These are phyloP conservation scores for Sherardia arvensis DNA, from an alignment of 257 asterid genomes.

Conservation along the genomic window DNA sequence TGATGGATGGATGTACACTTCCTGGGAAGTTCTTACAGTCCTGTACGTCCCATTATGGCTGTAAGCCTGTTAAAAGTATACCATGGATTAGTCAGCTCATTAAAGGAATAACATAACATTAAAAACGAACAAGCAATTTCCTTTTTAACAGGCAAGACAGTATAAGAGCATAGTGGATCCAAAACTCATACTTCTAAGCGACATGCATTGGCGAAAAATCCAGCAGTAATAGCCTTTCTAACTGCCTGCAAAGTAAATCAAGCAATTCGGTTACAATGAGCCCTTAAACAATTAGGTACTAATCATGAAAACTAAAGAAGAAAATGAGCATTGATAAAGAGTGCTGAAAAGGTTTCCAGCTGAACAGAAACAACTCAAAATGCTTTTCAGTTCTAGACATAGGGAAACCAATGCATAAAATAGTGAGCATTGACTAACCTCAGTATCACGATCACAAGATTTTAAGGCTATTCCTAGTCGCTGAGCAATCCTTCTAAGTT, in stretches of 20 bases:
- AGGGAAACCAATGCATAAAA: constrained; percentile 9
- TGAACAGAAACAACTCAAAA: background rate
- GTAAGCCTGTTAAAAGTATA: constrained; percentile 42
- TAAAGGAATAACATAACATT: constrained; percentile 1
- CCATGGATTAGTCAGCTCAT: constrained; percentile 4
- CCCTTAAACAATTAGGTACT: background rate
- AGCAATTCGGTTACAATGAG: background rate
- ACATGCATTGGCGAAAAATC: constrained; percentile 89
- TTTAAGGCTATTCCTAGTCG: constrained; percentile 68
- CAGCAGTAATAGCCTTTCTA: constrained; percentile 82
- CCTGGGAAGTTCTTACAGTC: constrained; percentile 84
- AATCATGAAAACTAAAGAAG: background rate
- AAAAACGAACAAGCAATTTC: background rate
- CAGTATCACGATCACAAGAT: constrained; percentile 76
- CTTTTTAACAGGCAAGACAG: background rate
- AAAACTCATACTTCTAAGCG: constrained; percentile 51
- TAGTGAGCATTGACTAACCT: constrained; percentile 28
- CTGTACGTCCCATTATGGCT: constrained; percentile 86
- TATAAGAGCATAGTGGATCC: background rate
- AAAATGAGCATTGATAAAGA: background rate
- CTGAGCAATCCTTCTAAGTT: constrained; percentile 66
- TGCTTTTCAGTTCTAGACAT: background rate
- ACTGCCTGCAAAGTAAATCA: constrained; percentile 49
- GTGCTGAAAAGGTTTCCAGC: background rate
- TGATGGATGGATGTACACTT: constrained; percentile 91